Evolutionary conservation across 108 stramenopile genomes (phyloP).

Genomic region (Skeletonema grethae): DNA sequence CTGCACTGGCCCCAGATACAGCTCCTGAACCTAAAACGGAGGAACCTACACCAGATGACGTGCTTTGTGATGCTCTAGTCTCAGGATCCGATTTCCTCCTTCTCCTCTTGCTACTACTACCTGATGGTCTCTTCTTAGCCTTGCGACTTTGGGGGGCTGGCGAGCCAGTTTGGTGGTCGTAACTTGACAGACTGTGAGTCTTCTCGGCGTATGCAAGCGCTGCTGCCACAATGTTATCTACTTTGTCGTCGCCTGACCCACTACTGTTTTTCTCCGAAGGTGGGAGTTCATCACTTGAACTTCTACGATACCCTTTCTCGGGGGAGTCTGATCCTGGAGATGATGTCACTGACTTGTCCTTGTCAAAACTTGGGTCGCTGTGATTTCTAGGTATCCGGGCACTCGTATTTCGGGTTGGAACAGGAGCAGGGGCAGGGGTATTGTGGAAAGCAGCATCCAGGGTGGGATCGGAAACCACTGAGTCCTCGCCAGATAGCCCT

Average conservation of each 20-base stretch:
- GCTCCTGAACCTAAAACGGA: too few relatives aligned
- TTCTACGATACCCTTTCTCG: background rate
- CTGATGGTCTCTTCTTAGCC: background rate
- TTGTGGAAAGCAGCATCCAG: slow-evolving; percentile 26
- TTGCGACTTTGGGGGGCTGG: background rate
- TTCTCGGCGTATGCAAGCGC: slow-evolving; percentile 48
- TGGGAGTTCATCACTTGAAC: slow-evolving; percentile 10
- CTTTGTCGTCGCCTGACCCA: slow-evolving; percentile 2
- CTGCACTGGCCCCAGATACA: background rate
- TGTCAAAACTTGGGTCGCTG: background rate
- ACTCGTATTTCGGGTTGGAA: background rate
- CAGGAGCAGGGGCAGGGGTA: background rate
- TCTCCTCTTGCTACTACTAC: background rate
- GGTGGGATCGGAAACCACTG: slow-evolving; percentile 31
- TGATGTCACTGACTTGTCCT: background rate
- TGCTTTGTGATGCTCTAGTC: background rate
- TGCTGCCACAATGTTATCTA: slow-evolving; percentile 42
- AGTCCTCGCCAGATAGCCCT: background rate
- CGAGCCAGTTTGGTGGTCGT: background rate
- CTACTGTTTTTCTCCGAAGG: slow-evolving; percentile 16
- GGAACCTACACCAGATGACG: background rate
- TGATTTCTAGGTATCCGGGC: background rate
- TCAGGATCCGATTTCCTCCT: background rate
- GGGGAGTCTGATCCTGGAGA: background rate
- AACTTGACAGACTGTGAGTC: slow-evolving; percentile 20